phyloP scores from a whole-genome alignment of 164 flowering plant species.

The Liriodendron chinense region DNA sequence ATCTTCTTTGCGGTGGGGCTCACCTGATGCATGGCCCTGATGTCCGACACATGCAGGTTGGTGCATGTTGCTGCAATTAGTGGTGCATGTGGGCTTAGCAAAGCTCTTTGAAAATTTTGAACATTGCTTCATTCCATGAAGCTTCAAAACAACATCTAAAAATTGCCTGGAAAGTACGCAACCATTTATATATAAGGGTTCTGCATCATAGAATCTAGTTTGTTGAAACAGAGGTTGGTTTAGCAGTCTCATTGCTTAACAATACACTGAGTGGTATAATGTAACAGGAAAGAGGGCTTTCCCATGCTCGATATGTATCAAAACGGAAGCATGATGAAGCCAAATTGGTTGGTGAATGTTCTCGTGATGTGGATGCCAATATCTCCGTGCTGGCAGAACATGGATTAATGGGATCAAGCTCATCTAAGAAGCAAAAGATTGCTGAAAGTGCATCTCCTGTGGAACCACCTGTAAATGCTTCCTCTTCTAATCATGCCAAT shows the following conservation, averaged over 20 bases:
- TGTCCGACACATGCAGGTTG: not conserved
- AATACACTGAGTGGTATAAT: not conserved
- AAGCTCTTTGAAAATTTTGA: not conserved
- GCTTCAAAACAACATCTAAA: not conserved
- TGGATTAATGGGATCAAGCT: slow-evolving; percentile 7
- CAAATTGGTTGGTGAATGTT: slow-evolving; percentile 16
- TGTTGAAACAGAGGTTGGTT: not conserved
- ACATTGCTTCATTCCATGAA: not conserved
- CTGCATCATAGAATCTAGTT: not conserved
- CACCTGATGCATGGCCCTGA: not conserved
- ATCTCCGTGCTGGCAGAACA: slow-evolving; percentile 8
- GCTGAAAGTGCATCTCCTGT: slow-evolving; percentile 11
- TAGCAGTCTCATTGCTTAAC: not conserved
- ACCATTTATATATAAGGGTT: too few species aligned
- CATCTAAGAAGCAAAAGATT: slow-evolving; percentile 34
- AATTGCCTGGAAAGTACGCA: not conserved
- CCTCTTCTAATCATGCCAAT: not conserved
- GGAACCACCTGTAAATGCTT: slow-evolving; percentile 13
- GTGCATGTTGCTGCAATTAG: not conserved
- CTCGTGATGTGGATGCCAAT: slow-evolving; percentile 17
- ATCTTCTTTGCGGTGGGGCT: not conserved
- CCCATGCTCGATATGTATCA: slow-evolving; percentile 27
- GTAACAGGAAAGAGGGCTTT: slow-evolving; percentile 56
- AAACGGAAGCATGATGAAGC: slow-evolving; percentile 29
- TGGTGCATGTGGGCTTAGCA: not conserved